phyloP scores from a whole-genome alignment of 192 early-diverging fungal genomes.

The Podila verticillata region DNA sequence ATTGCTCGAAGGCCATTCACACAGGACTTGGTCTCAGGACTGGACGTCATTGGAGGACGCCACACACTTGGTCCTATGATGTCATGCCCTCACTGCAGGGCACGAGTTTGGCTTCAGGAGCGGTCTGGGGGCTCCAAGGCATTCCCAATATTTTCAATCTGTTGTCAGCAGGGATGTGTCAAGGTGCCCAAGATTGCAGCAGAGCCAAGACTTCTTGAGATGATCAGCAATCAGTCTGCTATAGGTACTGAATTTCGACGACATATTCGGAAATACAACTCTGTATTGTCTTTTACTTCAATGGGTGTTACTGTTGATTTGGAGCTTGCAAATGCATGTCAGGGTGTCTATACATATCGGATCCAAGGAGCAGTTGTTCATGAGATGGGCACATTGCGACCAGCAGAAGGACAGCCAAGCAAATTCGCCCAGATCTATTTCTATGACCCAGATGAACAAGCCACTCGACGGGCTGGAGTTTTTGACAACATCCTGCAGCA shows the following conservation, averaged over 20 bases:
- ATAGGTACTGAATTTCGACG: background rate
- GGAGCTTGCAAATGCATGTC: constrained; percentile 2
- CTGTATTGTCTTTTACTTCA: constrained; percentile 35
- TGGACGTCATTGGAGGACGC: too few species aligned
- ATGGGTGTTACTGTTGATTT: constrained; percentile 15
- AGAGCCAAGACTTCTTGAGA: background rate
- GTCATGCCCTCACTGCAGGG: too few species aligned
- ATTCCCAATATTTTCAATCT: constrained; percentile 13
- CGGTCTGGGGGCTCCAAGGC: background rate
- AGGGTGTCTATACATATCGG: constrained; percentile 18
- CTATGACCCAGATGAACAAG: constrained; percentile 8
- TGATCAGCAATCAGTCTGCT: background rate
- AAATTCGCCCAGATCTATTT: constrained; percentile 16
- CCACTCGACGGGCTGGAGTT: background rate
- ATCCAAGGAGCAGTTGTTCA: constrained; percentile 27
- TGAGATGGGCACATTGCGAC: constrained; percentile 8
- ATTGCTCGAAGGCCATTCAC: too few species aligned
- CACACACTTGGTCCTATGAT: too few species aligned
- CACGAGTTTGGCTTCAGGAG: background rate
- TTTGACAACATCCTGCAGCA: background rate
- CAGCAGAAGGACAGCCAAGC: background rate
- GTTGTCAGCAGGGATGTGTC: constrained; percentile 5
- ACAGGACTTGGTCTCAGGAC: too few species aligned
- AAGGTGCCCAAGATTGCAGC: background rate
- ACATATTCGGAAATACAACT: constrained; percentile 29